Conservation (phyloP, 2,329 filamentous ascomycete genomes). For the Ophiostoma himal-ulmi region DNA sequence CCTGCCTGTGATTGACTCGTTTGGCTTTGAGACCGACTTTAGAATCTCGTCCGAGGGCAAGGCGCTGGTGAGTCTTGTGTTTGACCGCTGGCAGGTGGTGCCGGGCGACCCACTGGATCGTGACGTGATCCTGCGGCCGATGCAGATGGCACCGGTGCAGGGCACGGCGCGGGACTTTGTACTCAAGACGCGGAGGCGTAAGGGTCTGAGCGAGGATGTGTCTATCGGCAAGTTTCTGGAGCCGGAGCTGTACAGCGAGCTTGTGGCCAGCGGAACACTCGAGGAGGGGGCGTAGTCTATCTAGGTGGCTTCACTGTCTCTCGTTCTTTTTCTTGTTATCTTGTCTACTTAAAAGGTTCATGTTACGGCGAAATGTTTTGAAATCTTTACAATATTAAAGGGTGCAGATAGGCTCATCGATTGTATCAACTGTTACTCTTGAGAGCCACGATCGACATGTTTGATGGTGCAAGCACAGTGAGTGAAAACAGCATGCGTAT, state of each 20-base stretch:
- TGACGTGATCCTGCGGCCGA: slow-evolving; percentile 70
- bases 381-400: background rate
- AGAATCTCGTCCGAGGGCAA: slow-evolving; percentile 93
- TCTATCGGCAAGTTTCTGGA: slow-evolving; percentile 95
- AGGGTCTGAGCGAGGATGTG: slow-evolving; percentile 92
- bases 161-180: slow-evolving; percentile 94
- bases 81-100: slow-evolving; percentile 93
- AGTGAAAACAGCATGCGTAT: no score
- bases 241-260: slow-evolving; percentile 80
- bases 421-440: background rate
- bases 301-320: no score
- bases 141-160: slow-evolving; percentile 83
- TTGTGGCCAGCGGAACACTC: slow-evolving; percentile 84
- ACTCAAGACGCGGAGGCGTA: slow-evolving; percentile 86
- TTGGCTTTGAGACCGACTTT: slow-evolving; percentile 96
- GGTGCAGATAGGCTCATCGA: background rate
- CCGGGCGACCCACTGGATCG: slow-evolving; percentile 92
- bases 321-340: background rate
- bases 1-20: slow-evolving; percentile 92
- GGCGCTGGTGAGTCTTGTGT: slow-evolving; percentile 83
- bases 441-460: no score
- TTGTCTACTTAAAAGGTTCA: background rate
- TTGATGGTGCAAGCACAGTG: background rate
- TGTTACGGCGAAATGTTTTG: background rate
- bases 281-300: slow-evolving; percentile 43